phyloP scores from a whole-genome alignment of 768 basidiomycete genomes.

The Lactarius sp. region DNA sequence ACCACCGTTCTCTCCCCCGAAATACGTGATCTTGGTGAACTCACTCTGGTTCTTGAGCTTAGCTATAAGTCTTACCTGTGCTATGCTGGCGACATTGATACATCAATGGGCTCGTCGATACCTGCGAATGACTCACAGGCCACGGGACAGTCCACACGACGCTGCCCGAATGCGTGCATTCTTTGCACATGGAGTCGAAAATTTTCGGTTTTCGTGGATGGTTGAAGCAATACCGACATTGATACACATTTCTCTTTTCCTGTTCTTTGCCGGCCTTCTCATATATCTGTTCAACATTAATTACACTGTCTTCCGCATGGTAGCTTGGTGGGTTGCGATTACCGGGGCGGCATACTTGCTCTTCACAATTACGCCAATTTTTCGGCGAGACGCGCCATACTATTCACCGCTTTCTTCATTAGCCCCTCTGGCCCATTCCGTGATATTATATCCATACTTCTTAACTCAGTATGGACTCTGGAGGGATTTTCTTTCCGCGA shows the following conservation, averaged over 20 bases:
- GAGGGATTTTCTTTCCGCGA: fast-evolving
- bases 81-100: too few relatives aligned
- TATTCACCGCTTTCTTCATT: neutral
- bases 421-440: neutral
- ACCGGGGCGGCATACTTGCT: too few relatives aligned
- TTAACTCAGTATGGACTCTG: fast-evolving
- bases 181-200: neutral
- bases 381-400: too few relatives aligned
- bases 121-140: too few relatives aligned
- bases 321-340: neutral
- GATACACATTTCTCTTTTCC: neutral
- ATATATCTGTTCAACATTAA: too few relatives aligned
- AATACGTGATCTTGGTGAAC: too few relatives aligned
- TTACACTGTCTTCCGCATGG: neutral
- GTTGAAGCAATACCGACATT: neutral
- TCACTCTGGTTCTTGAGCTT: too few relatives aligned
- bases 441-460: neutral
- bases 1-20: too few relatives aligned
- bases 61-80: too few relatives aligned
- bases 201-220: neutral
- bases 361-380: too few relatives aligned
- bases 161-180: neutral
- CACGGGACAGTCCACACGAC: too few relatives aligned
- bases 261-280: neutral
- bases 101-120: too few relatives aligned